These are phyloP conservation scores for Daldinia bambusicola DNA, from an alignment of 495 filamentous ascomycete species.

Conservation along the genomic window DNA sequence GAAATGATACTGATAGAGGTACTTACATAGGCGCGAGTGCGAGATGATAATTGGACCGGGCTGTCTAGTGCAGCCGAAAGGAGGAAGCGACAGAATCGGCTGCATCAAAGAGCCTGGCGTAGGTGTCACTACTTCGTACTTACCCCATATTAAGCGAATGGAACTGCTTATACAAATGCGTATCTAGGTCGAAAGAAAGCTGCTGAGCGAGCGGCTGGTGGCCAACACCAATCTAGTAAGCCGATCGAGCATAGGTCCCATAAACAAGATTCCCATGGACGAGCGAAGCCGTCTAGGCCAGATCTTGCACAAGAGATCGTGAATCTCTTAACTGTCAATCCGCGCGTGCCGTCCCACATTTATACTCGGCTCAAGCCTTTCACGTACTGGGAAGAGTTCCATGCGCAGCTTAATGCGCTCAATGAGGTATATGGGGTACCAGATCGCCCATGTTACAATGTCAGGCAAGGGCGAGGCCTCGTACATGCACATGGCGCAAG, in stretches of 20 bases:
- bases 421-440: neutral
- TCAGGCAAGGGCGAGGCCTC: neutral
- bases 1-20: constrained; percentile 1
- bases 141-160: neutral
- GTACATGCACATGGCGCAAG: neutral
- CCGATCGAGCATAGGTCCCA: neutral
- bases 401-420: constrained; percentile 3
- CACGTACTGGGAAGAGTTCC: constrained; percentile 23
- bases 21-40: constrained; percentile 31
- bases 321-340: constrained; percentile 9
- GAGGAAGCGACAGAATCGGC: constrained; percentile 45
- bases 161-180: neutral
- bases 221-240: neutral
- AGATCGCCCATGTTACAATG: neutral
- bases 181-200: constrained; percentile 37
- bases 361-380: constrained; percentile 21
- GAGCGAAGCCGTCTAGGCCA: neutral
- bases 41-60: constrained; percentile 49
- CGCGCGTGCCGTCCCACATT: neutral
- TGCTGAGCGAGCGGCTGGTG: constrained; percentile 3
- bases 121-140: constrained; percentile 20
- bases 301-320: constrained; percentile 5
- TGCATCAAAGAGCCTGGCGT: constrained; percentile 49
- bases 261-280: neutral
- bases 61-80: constrained; percentile 35